Base-by-base conservation (phyloP, 768 basidiomycete genomes). In the Mycena rebaudengoi region DNA sequence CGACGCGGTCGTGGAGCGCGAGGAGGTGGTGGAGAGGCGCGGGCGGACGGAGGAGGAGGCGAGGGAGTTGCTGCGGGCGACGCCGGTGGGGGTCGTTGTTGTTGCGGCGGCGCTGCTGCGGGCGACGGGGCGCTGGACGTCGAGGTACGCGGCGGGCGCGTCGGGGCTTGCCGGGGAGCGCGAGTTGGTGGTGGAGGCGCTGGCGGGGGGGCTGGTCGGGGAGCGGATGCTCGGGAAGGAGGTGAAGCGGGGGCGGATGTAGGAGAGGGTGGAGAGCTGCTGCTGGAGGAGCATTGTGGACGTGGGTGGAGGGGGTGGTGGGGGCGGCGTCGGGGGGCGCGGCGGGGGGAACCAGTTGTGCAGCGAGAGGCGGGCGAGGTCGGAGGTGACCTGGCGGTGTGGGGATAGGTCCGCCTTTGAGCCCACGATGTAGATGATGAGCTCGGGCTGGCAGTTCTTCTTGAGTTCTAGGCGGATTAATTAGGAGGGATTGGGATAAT, bases 371-470 rank as follows among this genome's bases (percentile, higher is more conserved):
- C 92, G 89, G 55, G 92, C 94, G 61, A 91, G 83, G 76, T 94
- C 94, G 53, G 90, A 81, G 7, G 92, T 91, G 66, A 95, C 91
- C 71, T 92, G 89, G 46, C 92, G 88, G 64, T 88, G 83, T 39
- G 82, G 80, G 62, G 85, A 76, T 62, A 95, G 84, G 81, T 95
- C 92, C 70, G 92, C 91, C 77, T 98, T 98, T 66, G 96, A 88
- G 60, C 96, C 96, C 70, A 98, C 95, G 71, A 98, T 94, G 77
- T 96, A 95, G 71, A 98, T 95, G 75, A 97, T 90, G 60, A 96
- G 85, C 72, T 96, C 94, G 49, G 91, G 86, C 41, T 91, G 83
- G 71, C 92, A 94, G 74, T 95, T 94, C 85, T 91, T 94, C 86
- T 91, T 94, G 67, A 94, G 83, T 79, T 95, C 94, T 95, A 78